Percentiles rank a stretch among this genome's conserved stretches.
Evolutionary conservation across 495 filamentous ascomycete species (phyloP).

Genomic region (Aeminium ludgeri): DNA sequence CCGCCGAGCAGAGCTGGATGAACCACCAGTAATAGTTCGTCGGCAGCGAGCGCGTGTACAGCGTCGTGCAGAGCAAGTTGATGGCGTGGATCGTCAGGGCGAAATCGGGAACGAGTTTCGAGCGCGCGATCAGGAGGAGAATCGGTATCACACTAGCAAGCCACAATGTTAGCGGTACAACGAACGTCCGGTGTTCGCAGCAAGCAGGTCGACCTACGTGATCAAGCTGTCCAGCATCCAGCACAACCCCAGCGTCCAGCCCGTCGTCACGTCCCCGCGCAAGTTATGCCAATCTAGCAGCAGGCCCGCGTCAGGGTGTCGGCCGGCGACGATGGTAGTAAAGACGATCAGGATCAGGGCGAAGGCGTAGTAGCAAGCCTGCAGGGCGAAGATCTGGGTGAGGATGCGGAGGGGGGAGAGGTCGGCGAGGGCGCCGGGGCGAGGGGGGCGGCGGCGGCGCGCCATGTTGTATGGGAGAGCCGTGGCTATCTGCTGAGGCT

Average conservation of each 20-base stretch:
- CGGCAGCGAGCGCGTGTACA: constrained; percentile 64
- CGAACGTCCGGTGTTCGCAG: constrained; percentile 8
- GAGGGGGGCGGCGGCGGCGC: constrained; percentile 58
- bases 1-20: constrained; percentile 50
- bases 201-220: constrained; percentile 37
- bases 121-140: constrained; percentile 62
- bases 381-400: constrained; percentile 73
- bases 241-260: constrained; percentile 78
- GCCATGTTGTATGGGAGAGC: constrained; percentile 34
- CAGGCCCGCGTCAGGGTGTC: constrained; percentile 48
- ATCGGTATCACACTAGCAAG: constrained; percentile 51
- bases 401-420: constrained; percentile 73
- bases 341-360: constrained; percentile 70
- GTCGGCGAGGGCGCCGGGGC: constrained; percentile 61
- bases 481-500: too few relatives aligned
- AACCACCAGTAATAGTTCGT: constrained; percentile 74
- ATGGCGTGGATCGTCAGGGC: constrained; percentile 75
- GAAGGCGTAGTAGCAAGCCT: constrained; percentile 62
- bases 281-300: constrained; percentile 69
- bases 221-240: constrained; percentile 67
- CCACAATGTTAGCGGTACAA: constrained; percentile 13
- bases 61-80: constrained; percentile 57
- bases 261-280: constrained; percentile 75
- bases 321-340: constrained; percentile 68
- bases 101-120: constrained; percentile 87